Evolutionary conservation across 2,329 filamentous ascomycete species (phyloP).

Genomic region (Beauveria brongniartii): DNA sequence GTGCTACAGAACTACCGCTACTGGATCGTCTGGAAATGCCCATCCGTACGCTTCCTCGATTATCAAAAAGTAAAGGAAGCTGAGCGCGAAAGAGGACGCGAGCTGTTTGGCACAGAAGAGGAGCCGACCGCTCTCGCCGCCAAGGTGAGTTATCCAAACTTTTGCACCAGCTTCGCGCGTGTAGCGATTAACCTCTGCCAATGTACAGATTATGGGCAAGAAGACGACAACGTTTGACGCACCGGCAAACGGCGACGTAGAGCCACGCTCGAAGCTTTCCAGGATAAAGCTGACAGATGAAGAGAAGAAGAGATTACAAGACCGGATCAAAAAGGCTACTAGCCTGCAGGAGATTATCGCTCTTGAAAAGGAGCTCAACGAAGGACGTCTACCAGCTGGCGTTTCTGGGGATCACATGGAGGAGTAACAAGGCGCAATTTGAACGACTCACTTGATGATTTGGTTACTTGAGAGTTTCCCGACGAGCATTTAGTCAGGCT

Average conservation of each 20-base stretch:
- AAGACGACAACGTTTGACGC: constrained; percentile 69
- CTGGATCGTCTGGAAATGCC: constrained; percentile 84
- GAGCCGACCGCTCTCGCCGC: constrained; percentile 74
- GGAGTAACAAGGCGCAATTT: constrained; percentile 35
- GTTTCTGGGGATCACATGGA: constrained; percentile 52
- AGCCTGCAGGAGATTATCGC: constrained; percentile 83
- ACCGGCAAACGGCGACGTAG: constrained; percentile 34
- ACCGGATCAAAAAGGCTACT: constrained; percentile 80
- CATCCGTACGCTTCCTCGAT: constrained; percentile 81
- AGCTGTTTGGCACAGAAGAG: constrained; percentile 74
- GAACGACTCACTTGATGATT: constrained; percentile 2
- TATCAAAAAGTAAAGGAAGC: constrained; percentile 84
- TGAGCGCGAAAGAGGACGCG: constrained; percentile 66
- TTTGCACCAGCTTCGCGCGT: neutral
- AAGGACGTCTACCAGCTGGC: constrained; percentile 73
- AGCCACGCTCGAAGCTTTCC: constrained; percentile 54
- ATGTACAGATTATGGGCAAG: constrained; percentile 63
- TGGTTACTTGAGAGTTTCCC: neutral
- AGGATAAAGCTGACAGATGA: constrained; percentile 78
- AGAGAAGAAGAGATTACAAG: constrained; percentile 78
- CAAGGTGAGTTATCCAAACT: constrained; percentile 39
- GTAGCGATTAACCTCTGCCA: neutral
- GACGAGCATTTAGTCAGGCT: constrained; percentile 1
- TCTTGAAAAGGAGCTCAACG: constrained; percentile 85
- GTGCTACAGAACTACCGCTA: constrained; percentile 71